phyloP scores from a whole-genome alignment of 805 yeast genomes.

The Cyberlindnera mycetangii region DNA sequence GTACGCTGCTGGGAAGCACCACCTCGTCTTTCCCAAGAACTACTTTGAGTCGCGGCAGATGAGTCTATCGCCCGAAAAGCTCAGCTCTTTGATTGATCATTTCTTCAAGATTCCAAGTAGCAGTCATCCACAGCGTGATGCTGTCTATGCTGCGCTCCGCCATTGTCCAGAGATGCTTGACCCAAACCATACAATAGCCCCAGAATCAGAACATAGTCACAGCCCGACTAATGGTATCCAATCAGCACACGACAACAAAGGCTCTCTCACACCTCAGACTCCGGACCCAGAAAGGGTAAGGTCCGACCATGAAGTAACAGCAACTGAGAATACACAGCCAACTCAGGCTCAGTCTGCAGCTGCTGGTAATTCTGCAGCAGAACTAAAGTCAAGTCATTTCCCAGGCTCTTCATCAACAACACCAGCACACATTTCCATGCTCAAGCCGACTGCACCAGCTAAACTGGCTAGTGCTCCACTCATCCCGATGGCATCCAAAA shows the following conservation, averaged over 20 bases:
- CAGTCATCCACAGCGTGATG: background rate
- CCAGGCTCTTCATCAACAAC: background rate
- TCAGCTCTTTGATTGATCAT: background rate
- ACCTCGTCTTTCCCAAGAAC: conserved; percentile 12
- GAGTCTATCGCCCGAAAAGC: background rate
- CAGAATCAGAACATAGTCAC: no score
- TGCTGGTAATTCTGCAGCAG: no score
- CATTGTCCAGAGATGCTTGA: background rate
- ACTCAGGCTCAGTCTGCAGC: background rate
- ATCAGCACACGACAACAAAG: background rate
- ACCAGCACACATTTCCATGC: background rate
- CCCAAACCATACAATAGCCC: background rate
- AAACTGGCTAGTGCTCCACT: no score
- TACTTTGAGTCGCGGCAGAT: conserved; percentile 10
- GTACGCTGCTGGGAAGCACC: conserved; percentile 4
- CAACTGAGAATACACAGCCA: background rate
- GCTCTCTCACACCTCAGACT: background rate
- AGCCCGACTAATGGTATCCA: background rate
- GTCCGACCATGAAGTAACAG: background rate
- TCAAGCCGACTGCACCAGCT: background rate
- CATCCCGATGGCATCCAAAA: background rate
- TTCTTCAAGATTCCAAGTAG: background rate
- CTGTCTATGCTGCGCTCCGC: background rate
- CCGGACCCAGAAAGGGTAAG: background rate
- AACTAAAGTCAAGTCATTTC: background rate